A percentile compares a stretch with the other conserved stretches of the same genome.
Conservation (phyloP, 805 yeast species). For the Kodamaea leandrae region DNA sequence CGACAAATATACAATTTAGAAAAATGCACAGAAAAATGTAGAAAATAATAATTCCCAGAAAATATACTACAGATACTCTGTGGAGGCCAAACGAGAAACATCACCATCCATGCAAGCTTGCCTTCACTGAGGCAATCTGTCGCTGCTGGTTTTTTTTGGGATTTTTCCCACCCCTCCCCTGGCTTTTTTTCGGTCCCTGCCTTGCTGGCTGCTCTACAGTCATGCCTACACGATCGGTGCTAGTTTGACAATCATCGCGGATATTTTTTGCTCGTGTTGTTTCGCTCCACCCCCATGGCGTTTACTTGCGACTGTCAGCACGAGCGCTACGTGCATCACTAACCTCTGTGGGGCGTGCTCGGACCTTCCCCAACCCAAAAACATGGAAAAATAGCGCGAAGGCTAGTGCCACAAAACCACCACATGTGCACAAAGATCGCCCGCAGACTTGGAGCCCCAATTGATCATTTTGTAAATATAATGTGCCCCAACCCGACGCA, state of each 20-base stretch:
- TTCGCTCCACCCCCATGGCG: conserved; percentile 7
- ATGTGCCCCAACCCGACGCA: neutral
- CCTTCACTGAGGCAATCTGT: too few species aligned
- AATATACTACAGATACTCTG: conserved; percentile 4
- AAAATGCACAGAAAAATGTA: conserved; percentile 6
- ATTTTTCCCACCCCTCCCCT: neutral
- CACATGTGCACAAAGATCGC: neutral
- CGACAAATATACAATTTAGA: conserved; percentile 8
- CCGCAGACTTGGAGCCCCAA: neutral
- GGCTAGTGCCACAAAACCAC: neutral
- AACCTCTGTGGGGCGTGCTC: neutral
- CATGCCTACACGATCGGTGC: conserved; percentile 5
- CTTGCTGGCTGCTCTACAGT: conserved; percentile 1
- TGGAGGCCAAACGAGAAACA: neutral
- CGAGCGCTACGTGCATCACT: neutral
- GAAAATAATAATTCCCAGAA: conserved; percentile 5
- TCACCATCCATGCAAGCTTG: neutral
- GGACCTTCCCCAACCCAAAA: neutral
- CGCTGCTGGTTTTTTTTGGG: too few species aligned
- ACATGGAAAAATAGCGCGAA: neutral
- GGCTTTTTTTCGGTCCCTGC: neutral
- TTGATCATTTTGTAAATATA: neutral
- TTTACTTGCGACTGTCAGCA: neutral
- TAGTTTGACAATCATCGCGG: conserved; percentile 6
- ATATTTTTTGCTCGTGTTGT: conserved; percentile 1